These are phyloP conservation scores for Acidomyces sp. DNA, from an alignment of 495 filamentous ascomycete species.

Conservation along the genomic window DNA sequence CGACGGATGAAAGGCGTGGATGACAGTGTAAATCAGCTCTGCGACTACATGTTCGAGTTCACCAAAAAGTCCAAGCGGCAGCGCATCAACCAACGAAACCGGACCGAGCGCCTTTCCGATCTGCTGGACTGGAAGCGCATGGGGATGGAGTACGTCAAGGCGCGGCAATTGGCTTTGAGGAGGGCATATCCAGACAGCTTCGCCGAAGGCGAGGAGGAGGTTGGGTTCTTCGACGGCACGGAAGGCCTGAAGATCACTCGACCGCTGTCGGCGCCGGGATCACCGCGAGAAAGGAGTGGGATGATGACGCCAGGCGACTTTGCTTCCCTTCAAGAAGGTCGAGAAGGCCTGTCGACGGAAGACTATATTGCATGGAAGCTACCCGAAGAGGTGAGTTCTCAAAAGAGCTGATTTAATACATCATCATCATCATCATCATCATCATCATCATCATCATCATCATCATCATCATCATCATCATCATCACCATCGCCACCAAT, in stretches of 20 bases:
- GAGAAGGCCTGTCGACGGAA: conserved; percentile 86
- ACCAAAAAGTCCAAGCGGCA: conserved; percentile 86
- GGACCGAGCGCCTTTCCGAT: conserved; percentile 91
- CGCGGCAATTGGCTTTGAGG: conserved; percentile 78
- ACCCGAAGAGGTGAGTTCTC: conserved; percentile 45
- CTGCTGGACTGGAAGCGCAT: conserved; percentile 97
- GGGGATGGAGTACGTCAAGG: conserved; percentile 98
- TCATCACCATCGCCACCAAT: too few species aligned
- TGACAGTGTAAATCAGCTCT: conserved; percentile 90
- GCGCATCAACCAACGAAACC: conserved; percentile 95
- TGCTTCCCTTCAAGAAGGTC: conserved; percentile 84
- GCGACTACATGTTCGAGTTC: conserved; percentile 89
- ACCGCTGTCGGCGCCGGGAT: conserved; percentile 85
- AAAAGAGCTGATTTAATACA: too few species aligned
- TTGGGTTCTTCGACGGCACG: conserved; percentile 71
- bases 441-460: too few species aligned
- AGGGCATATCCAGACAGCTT: conserved; percentile 86
- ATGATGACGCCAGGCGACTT: conserved; percentile 99
- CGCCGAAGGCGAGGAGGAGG: conserved; percentile 54
- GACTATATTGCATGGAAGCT: conserved; percentile 97
- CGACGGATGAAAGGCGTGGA: conserved; percentile 91
- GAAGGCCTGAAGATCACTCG: conserved; percentile 79
- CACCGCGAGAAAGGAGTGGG: conserved; percentile 74
- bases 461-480: too few species aligned
- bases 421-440: too few species aligned